Percentiles rank a stretch among this genome's conserved stretches.
Evolutionary conservation across 805 yeast genomes (phyloP).

Genomic region (Komagataella populi): DNA sequence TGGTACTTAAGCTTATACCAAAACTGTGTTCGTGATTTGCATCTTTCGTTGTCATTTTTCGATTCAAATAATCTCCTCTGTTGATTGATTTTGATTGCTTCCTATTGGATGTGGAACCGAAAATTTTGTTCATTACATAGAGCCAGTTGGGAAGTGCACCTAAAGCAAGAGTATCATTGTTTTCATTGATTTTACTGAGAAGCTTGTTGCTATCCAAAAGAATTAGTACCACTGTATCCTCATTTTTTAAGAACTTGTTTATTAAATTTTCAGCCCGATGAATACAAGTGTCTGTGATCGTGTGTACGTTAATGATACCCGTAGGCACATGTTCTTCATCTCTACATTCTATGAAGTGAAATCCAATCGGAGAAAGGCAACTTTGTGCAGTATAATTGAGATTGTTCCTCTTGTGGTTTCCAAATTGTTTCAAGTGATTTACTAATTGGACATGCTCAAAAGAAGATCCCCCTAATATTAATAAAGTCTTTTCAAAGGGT

Average conservation of each 20-base stretch:
- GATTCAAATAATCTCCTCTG: not conserved
- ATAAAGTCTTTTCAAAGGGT: not conserved
- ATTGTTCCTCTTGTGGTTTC: not conserved
- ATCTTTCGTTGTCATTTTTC: not conserved
- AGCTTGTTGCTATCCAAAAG: not conserved
- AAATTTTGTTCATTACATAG: too few species aligned
- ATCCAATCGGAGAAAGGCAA: not conserved
- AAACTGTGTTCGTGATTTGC: not conserved
- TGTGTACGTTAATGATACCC: slow-evolving; percentile 2
- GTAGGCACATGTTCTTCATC: slow-evolving; percentile 1
- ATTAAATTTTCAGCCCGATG: not conserved
- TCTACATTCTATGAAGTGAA: slow-evolving; percentile 2
- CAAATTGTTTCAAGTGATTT: not conserved
- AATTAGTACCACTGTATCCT: not conserved
- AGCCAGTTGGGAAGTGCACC: not conserved
- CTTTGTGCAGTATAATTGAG: not conserved
- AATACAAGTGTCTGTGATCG: not conserved
- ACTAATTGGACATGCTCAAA: not conserved
- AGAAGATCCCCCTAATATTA: slow-evolving; percentile 2
- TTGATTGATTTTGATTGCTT: not conserved
- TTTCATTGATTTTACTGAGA: not conserved
- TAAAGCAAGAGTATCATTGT: not conserved
- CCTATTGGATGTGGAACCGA: not conserved
- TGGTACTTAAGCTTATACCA: not conserved
- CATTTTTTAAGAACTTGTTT: not conserved